Evolutionary conservation across 2,329 filamentous ascomycete genomes (phyloP).

Genomic region (Corinectria fuckeliana): DNA sequence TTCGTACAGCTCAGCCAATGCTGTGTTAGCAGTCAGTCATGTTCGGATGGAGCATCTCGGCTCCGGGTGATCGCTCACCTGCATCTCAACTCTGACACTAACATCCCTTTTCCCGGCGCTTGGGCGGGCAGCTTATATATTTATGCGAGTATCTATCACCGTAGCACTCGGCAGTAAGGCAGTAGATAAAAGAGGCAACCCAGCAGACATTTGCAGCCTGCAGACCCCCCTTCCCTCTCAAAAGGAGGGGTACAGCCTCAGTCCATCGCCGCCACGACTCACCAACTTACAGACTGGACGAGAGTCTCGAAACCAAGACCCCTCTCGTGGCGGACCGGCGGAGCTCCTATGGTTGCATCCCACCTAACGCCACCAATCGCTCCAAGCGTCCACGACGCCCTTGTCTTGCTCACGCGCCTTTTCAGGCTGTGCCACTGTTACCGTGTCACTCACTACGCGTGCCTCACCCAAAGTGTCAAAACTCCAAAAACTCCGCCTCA

Average conservation of each 20-base stretch:
- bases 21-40: neutral
- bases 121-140: neutral
- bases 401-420: constrained; percentile 20
- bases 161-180: no score
- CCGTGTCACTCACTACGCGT: no score
- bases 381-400: neutral
- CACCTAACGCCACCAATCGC: neutral
- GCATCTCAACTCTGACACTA: neutral
- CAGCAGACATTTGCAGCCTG: no score
- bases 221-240: neutral
- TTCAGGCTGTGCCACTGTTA: no score
- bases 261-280: neutral
- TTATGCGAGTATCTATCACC: no score
- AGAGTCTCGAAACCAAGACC: no score
- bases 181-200: neutral
- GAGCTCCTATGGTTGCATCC: constrained; percentile 4
- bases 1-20: no score
- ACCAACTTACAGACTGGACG: neutral
- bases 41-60: neutral
- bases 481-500: constrained; percentile 4
- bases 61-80: constrained; percentile 18
- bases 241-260: constrained; percentile 9
- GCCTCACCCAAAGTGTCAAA: constrained; percentile 2
- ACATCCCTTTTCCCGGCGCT: neutral
- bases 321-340: neutral